Base-by-base conservation (phyloP, 192 early-diverging fungal genomes). In the Rhizophlyctis rosea region DNA sequence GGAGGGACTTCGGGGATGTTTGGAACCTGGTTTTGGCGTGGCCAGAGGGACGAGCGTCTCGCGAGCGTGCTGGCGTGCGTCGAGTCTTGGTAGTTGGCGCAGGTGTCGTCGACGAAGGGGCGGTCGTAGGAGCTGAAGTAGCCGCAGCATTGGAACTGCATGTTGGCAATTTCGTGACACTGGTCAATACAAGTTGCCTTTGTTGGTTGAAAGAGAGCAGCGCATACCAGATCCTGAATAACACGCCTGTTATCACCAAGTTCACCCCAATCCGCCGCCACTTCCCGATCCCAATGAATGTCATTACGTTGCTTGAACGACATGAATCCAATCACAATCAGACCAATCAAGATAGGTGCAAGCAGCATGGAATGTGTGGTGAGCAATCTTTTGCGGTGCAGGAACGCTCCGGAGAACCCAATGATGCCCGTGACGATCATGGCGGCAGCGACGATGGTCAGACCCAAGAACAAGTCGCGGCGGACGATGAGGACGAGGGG, bases 331-430 rank as follows among this genome's bases (percentile, higher is more conserved):
- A 33, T 9, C 14, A 63, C 67, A 7, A 69, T 47, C 24, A 33
- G 28, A 4, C 35, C 59, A 21, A 29, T 52, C n/a, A 70, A 32
- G 9, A 70, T 50, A 16, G 63, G 62, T 63, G 62, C 65, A 9
- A 58, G 44, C 16, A 70, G 57, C 23, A 66, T n/a, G 29, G 23
- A 48, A 44, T 65, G 52, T 11, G 49, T 65, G 13, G 63, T 30
- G 25, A 70, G 3, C 11, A 70, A 28, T 11, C 29, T 16, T 31
- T 70, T 70, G 4, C 62, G 61, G 52, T 70, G 69, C 25, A 54
- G 31, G 50, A 70, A 70, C 3, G 69, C 69, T 11, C 69, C 69
- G 16, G 67, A 28, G 49, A 70, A 70, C 1, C 69, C 69, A 13
- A 70, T 14, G 24, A 70, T 34, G 2, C 69, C 69, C 11, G 59